These are phyloP conservation scores for Mycena galericulata DNA, from an alignment of 768 basidiomycete genomes.

Conservation along the genomic window DNA sequence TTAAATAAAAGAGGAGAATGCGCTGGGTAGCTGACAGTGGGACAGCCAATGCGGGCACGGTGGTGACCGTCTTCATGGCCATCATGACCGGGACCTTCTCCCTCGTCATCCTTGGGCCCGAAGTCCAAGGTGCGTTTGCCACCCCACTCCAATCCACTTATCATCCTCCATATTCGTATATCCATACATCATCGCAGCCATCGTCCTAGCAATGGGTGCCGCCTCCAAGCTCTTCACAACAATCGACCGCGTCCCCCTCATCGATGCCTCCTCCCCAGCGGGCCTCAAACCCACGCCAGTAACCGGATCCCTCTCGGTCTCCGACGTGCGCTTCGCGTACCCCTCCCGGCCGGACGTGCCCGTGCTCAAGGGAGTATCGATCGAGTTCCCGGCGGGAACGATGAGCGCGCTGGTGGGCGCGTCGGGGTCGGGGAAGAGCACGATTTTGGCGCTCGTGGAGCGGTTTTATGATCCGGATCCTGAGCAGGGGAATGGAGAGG, in stretches of 20 bases:
- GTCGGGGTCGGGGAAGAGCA: constrained; percentile 83
- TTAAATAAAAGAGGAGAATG: not conserved
- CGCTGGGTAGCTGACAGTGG: not conserved
- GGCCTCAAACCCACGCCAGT: constrained; percentile 78
- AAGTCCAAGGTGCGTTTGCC: constrained; percentile 77
- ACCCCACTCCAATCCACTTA: not conserved
- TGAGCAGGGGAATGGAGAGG: too few relatives aligned
- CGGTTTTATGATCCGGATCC: constrained; percentile 87
- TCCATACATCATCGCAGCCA: constrained; percentile 55
- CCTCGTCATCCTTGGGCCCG: constrained; percentile 84
- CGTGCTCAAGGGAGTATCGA: constrained; percentile 76
- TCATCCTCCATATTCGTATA: not conserved
- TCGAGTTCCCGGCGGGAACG: constrained; percentile 80
- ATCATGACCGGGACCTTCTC: constrained; percentile 94
- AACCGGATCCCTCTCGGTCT: constrained; percentile 75
- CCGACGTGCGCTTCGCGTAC: constrained; percentile 84
- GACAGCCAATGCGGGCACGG: constrained; percentile 38
- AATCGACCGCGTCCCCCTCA: constrained; percentile 87
- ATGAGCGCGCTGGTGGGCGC: constrained; percentile 86
- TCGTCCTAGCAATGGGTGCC: constrained; percentile 83
- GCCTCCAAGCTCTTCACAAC: constrained; percentile 90
- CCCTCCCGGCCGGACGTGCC: constrained; percentile 83
- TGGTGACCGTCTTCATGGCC: constrained; percentile 87
- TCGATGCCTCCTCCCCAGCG: constrained; percentile 78
- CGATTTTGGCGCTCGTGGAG: constrained; percentile 81